phyloP scores from a whole-genome alignment of 2,329 filamentous ascomycete species.

The Acephala macrosclerotiorum region DNA sequence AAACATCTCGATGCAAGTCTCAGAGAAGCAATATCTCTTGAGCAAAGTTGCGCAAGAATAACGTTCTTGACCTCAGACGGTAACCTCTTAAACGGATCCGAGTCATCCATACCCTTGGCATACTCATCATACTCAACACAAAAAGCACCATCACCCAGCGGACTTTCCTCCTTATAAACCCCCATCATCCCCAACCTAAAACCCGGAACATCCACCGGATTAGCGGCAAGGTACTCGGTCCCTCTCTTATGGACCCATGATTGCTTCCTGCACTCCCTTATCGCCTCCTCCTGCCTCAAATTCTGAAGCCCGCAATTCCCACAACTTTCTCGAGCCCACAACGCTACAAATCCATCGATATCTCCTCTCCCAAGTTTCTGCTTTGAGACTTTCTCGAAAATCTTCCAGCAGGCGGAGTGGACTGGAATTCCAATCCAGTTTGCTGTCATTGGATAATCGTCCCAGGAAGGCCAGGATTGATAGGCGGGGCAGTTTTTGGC shows the following conservation, averaged over 20 bases:
- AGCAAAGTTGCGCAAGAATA: conserved; percentile 8
- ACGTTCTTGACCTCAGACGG: conserved; percentile 17
- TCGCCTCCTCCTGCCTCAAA: conserved; percentile 16
- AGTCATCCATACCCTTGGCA: not conserved
- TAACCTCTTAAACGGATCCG: conserved; percentile 16
- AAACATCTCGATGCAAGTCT: conserved; percentile 19
- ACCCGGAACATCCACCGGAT: conserved; percentile 25
- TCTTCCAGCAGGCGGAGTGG: conserved; percentile 30
- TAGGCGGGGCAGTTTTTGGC: conserved; percentile 11
- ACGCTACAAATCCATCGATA: conserved; percentile 24
- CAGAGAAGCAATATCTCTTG: conserved; percentile 9
- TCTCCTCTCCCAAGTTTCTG: conserved; percentile 23
- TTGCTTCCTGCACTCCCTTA: conserved; percentile 4
- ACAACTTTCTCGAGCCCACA: conserved; percentile 26
- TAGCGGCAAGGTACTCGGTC: conserved; percentile 28
- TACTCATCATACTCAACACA: not conserved
- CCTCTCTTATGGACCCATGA: conserved; percentile 23
- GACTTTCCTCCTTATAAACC: not conserved
- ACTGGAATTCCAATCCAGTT: conserved; percentile 13
- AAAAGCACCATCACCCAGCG: conserved; percentile 11
- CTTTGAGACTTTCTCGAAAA: conserved; percentile 26
- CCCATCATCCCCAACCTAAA: conserved; percentile 12
- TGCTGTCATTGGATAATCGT: not conserved
- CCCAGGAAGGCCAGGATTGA: not conserved
- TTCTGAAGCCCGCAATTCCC: conserved; percentile 23